Base-by-base conservation (phyloP, 2,329 filamentous ascomycete species). In the Trichoderma breve region DNA sequence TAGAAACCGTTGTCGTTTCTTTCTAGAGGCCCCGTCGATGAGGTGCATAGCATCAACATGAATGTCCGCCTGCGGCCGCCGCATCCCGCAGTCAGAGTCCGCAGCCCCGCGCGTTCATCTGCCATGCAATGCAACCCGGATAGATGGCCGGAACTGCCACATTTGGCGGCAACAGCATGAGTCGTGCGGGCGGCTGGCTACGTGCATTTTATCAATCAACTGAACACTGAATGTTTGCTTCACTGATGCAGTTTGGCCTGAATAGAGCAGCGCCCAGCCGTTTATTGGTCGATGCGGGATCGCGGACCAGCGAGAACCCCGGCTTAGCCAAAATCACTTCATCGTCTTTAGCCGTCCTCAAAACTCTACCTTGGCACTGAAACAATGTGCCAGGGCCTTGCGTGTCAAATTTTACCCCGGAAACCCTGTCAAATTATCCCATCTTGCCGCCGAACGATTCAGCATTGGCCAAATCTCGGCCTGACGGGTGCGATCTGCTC, bases 61-160 rank as follows among this genome's bases (percentile, higher is more conserved):
- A 58, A 68, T n/a, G 21, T 58, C 65, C 51, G 65, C 65, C 51
- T 43, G 51, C 24, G 30, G 64, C 39, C 12, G 51, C 64, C 64
- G 65, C 65, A 67, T 32, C 24, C 26, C 26, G 47, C 47, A 21
- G n/a, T 4, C n/a, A 28, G 32, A 43, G 15, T 36, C 53, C 65
- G 53, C 65, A 28, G 32, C 65, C 65, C 65, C 65, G 53, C 62
- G 24, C 26, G 65, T 47, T 57, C 34, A 30, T 57, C 34, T 36
- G 51, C 47, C 11, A 53, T 53, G 47, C 64, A 58, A 57, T 34
- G 53, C 53, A 67, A 21, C 53, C 32, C 30, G 53, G 32, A 58
- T 36, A 36, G 47, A 21, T 26, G 47, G 30, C 63, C 32, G 63
- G 47, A 36, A 24, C 63, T 66, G 30, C 63, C 47, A 26, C 15